A percentile compares a stretch with the other conserved stretches of the same genome.
phyloP scores from a whole-genome alignment of 1,284 basidiomycete genomes.

The Naganishia liquefaciens region DNA sequence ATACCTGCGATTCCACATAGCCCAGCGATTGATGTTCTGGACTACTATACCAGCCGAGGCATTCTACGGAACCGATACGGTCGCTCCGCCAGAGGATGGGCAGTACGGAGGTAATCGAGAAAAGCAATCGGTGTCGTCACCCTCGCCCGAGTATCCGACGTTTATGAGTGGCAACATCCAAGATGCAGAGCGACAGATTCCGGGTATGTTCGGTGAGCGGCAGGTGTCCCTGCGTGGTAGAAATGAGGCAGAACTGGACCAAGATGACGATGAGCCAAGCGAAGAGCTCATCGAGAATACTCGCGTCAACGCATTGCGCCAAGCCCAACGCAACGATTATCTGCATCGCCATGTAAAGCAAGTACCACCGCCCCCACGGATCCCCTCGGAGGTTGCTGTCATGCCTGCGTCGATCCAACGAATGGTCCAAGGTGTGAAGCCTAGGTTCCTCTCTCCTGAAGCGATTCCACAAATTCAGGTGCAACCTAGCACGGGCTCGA shows the following conservation, averaged over 20 bases:
- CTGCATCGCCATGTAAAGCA: neutral
- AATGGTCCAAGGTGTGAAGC: constrained; percentile 20
- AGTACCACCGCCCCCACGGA: neutral
- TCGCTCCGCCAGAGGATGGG: neutral
- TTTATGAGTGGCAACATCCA: constrained; percentile 8
- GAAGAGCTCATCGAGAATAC: constrained; percentile 16
- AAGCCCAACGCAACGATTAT: neutral
- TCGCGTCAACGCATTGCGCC: neutral
- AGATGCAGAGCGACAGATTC: constrained; percentile 22
- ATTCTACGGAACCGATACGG: neutral
- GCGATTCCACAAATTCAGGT: constrained; percentile 14
- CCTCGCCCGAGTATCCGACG: constrained; percentile 22
- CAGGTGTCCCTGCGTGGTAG: neutral
- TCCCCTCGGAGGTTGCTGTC: constrained; percentile 4
- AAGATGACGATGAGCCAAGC: constrained; percentile 8
- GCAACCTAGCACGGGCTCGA: constrained; percentile 23
- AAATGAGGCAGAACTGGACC: constrained; percentile 2
- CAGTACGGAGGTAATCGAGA: neutral
- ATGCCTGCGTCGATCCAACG: constrained; percentile 16
- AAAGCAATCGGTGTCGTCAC: neutral
- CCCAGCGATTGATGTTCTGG: constrained; percentile 35
- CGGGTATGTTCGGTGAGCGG: constrained; percentile 15
- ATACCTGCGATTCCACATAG: constrained; percentile 31
- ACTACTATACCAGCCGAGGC: constrained; percentile 49
- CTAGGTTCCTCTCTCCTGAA: constrained; percentile 3